A percentile compares a stretch with the other conserved stretches of the same genome.
Evolutionary conservation across 2,329 filamentous ascomycete species (phyloP).

Genomic region (Ophiostoma novo-ulmi): DNA sequence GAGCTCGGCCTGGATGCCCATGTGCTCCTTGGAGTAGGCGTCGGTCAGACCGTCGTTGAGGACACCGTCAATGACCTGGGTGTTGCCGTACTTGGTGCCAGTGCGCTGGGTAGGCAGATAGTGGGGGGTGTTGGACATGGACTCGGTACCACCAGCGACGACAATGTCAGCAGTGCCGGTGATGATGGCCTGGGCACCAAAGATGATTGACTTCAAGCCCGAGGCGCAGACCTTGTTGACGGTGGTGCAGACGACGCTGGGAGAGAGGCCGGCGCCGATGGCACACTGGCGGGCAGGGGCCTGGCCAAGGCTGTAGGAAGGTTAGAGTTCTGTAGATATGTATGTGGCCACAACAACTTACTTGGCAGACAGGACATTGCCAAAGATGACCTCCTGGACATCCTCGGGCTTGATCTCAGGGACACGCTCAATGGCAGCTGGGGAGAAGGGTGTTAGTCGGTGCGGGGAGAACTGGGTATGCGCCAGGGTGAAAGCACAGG

Average conservation of each 20-base stretch:
- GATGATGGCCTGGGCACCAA: conserved; percentile 95
- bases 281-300: conserved; percentile 94
- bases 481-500: neutral
- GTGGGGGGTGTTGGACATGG: conserved; percentile 97
- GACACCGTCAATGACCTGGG: conserved; percentile 81
- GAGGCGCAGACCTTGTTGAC: conserved; percentile 99
- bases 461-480: neutral
- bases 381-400: conserved; percentile 95
- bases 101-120: conserved; percentile 84
- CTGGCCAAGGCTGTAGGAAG: conserved; percentile 69
- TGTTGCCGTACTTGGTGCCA: conserved; percentile 91
- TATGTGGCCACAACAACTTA: conserved; percentile 41
- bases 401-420: conserved; percentile 81
- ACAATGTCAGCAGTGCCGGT: conserved; percentile 90
- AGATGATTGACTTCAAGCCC: conserved; percentile 85
- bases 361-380: conserved; percentile 96
- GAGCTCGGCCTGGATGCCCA: conserved; percentile 90
- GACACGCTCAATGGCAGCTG: conserved; percentile 75
- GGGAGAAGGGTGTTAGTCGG: conserved; percentile 20
- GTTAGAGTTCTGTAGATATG: neutral
- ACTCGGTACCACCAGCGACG: conserved; percentile 91
- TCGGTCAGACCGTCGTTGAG: conserved; percentile 93
- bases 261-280: conserved; percentile 76
- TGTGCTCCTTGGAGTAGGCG: conserved; percentile 88
- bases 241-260: conserved; percentile 78